Evolutionary conservation across 208 protist species (phyloP), one percentile per base, ranked within the genome.

Genomic region (Trypanosoma avium): DNA sequence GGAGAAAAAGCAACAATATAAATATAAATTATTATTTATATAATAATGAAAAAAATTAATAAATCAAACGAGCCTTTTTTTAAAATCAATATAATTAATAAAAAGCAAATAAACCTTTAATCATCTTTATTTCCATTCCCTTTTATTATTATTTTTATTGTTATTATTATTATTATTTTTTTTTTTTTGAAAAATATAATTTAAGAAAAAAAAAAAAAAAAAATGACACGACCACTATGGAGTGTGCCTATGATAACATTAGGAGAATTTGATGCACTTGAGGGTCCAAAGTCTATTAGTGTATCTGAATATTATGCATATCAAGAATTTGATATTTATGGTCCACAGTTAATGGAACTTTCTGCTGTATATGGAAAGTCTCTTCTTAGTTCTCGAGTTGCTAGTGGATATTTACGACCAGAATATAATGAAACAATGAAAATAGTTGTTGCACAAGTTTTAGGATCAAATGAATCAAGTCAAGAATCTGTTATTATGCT

Each of bases 231-330:
- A 54, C 50, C 7, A 40, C 35, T 40, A 49, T 77, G 64, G 47
- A 67, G 61, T 61, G 71, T 73, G 22, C 88, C 88, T 15, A 73
- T 77, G 29, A 78, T 79, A 10, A 81, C 84, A 53, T 77, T 94
- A 61, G 88, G 85, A 10, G 85, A 94, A 48, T 94, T 94, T 64
- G 88, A 94, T 62, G 68, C 81, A 4, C 57, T 88, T 13, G 79
- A 86, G 4, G 88, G 88, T 0, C 82, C 88, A 21, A 81, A 79
- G 19, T 72, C 86, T 0, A 64, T 77, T 0, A 86, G 77, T 53
- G 88, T 78, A 15, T 86, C 77, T 33, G 84, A 94, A 59, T 94
- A 79, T 56, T 91, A 84, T 40, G 75, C 70, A 24, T 86, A 81
- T 61, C 56, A 66, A 42, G 59, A 73, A 54, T 27, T 49, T 13